phyloP scores from a whole-genome alignment of 805 yeast genomes.

The Komagataella pseudopastoris region DNA sequence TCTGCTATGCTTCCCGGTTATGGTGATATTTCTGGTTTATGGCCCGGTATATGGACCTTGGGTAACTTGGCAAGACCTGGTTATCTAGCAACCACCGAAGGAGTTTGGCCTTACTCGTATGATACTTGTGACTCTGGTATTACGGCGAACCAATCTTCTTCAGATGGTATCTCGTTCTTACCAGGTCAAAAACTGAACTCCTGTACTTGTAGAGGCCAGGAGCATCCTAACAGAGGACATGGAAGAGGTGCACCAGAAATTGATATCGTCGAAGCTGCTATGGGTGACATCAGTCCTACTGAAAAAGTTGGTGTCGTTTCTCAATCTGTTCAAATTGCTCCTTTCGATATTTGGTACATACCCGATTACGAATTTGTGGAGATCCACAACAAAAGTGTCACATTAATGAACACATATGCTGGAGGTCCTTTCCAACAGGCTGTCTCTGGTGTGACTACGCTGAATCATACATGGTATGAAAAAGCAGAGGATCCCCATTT shows the following conservation, averaged over 20 bases:
- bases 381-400: conserved; percentile 51
- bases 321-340: conserved; percentile 88
- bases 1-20: conserved; percentile 69
- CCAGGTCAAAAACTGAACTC: conserved; percentile 71
- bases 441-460: conserved; percentile 65
- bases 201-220: conserved; percentile 74
- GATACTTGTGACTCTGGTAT: conserved; percentile 87
- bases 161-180: conserved; percentile 78
- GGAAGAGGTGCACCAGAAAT: conserved; percentile 97
- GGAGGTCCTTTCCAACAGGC: conserved; percentile 97
- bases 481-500: conserved; percentile 14
- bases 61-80: conserved; percentile 94
- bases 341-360: conserved; percentile 86
- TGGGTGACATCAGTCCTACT: conserved; percentile 51
- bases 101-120: conserved; percentile 91
- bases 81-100: conserved; percentile 73
- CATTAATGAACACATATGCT: conserved; percentile 74
- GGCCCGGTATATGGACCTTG: conserved; percentile 97
- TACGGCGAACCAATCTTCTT: conserved; percentile 82
- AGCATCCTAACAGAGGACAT: conserved; percentile 75
- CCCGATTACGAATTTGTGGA: conserved; percentile 79
- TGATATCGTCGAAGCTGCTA: conserved; percentile 56
- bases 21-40: conserved; percentile 69
- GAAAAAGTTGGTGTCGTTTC: conserved; percentile 58
- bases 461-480: conserved; percentile 78